phyloP scores from a whole-genome alignment of 2,329 filamentous ascomycete species.

The Aspergillus tamarii region DNA sequence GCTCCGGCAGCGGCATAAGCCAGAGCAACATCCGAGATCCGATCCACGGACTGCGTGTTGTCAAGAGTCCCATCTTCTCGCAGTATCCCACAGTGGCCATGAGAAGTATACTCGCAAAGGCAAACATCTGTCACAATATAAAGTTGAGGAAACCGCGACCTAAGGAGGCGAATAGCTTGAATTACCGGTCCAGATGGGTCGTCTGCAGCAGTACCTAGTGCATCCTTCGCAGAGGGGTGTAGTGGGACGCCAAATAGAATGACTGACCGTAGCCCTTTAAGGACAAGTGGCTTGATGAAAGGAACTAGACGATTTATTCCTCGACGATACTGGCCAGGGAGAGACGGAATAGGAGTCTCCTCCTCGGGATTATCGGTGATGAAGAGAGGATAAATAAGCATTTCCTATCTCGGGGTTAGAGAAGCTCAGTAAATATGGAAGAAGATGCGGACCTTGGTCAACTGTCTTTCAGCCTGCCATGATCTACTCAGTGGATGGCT shows the following conservation, averaged over 20 bases:
- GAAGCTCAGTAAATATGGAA: not conserved
- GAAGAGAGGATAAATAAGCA: conserved; percentile 98
- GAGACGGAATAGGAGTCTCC: conserved; percentile 83
- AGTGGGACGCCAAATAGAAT: conserved; percentile 96
- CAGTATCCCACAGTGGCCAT: conserved; percentile 96
- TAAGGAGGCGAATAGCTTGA: conserved; percentile 78
- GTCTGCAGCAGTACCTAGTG: conserved; percentile 87
- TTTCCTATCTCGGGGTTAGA: conserved; percentile 63
- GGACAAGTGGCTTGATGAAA: conserved; percentile 82
- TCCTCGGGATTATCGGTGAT: conserved; percentile 93
- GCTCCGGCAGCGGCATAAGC: conserved; percentile 95
- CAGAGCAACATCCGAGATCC: conserved; percentile 95
- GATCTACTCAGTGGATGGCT: conserved; percentile 76
- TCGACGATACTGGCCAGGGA: conserved; percentile 86
- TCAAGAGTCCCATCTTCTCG: conserved; percentile 90
- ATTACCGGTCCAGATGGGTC: conserved; percentile 93
- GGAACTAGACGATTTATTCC: conserved; percentile 84
- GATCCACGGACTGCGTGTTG: conserved; percentile 89
- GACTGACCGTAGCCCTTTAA: conserved; percentile 87
- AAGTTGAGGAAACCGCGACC: conserved; percentile 82
- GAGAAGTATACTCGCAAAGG: conserved; percentile 97
- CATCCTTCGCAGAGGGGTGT: conserved; percentile 79
- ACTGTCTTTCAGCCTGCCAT: conserved; percentile 82
- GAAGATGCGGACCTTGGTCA: conserved; percentile 70
- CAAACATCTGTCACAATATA: conserved; percentile 94